phyloP scores from a whole-genome alignment of 352 stramenopile genomes.

The Globisporangium alternatum region DNA sequence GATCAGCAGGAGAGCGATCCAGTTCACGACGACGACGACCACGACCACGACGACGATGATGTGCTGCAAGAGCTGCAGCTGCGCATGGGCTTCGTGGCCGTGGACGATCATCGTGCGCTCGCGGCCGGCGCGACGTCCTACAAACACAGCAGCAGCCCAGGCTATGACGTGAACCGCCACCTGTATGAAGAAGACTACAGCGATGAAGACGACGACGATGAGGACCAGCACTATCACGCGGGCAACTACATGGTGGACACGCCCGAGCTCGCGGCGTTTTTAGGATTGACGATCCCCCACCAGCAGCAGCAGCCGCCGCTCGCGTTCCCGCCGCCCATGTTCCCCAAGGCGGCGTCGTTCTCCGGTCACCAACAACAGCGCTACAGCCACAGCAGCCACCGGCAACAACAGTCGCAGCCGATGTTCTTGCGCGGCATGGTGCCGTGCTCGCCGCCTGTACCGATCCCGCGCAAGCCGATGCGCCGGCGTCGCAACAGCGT shows the following conservation, averaged over 20 bases:
- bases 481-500: slow-evolving; percentile 16
- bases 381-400: background rate
- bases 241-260: slow-evolving; percentile 14
- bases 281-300: slow-evolving; percentile 4
- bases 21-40: background rate
- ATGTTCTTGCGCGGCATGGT: slow-evolving; percentile 4
- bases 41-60: background rate
- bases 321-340: background rate
- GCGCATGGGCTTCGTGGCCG: background rate
- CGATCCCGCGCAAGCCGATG: slow-evolving; percentile 20
- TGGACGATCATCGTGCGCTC: slow-evolving; percentile 1
- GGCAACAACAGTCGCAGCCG: background rate
- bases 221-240: background rate
- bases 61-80: slow-evolving; percentile 2
- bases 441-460: slow-evolving; percentile 24
- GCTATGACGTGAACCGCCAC: background rate
- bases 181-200: background rate
- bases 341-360: slow-evolving; percentile 18
- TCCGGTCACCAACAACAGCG: slow-evolving; percentile 8
- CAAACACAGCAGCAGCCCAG: background rate
- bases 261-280: slow-evolving; percentile 17
- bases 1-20: background rate
- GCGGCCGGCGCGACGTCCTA: background rate
- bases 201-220: background rate
- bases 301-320: background rate